These are phyloP conservation scores for Naganishia cerealis DNA, from an alignment of 1,284 basidiomycete genomes.

Conservation along the genomic window DNA sequence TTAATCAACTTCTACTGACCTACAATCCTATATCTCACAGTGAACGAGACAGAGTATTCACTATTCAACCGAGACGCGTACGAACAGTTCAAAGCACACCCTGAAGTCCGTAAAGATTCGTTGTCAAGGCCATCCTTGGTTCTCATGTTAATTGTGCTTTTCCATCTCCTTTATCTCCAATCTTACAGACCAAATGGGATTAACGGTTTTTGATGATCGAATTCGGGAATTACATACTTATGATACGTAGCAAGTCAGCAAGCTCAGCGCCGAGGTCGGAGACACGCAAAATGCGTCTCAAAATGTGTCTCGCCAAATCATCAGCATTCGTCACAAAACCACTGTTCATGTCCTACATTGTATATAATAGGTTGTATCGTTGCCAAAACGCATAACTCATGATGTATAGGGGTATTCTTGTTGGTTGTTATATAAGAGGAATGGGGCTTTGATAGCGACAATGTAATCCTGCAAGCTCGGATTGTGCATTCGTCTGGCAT, in stretches of 20 bases:
- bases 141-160: background rate
- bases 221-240: background rate
- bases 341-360: background rate
- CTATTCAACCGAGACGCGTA: conserved; percentile 79
- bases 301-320: background rate
- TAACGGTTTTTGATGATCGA: conserved; percentile 1
- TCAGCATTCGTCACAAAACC: background rate
- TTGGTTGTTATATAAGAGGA: background rate
- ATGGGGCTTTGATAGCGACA: too few relatives aligned
- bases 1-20: background rate
- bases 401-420: background rate
- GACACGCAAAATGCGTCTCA: background rate
- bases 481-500: background rate
- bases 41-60: conserved; percentile 90
- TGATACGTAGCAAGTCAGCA: background rate
- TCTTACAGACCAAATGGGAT: conserved; percentile 18
- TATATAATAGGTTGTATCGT: background rate
- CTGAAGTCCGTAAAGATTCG: conserved; percentile 61
- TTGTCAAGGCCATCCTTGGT: conserved; percentile 12
- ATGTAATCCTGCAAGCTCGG: background rate
- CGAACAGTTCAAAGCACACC: conserved; percentile 74
- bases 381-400: background rate
- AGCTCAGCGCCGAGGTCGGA: background rate
- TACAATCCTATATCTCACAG: conserved; percentile 56
- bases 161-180: background rate